These are phyloP conservation scores for Acacia crassicarpa DNA, from an alignment of 306 rosid genomes.

Conservation along the genomic window DNA sequence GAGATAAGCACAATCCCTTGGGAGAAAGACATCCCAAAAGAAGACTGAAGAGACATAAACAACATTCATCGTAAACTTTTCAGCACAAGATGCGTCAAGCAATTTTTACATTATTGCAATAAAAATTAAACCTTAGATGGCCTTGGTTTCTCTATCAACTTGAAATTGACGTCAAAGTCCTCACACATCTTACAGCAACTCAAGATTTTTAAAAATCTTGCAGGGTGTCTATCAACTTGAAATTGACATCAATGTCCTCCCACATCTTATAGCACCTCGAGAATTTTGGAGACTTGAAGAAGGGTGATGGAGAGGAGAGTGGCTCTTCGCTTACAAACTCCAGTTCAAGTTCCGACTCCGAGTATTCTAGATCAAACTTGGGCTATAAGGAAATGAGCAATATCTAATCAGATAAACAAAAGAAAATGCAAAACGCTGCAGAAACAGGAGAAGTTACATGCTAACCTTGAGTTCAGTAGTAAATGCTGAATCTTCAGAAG, in stretches of 20 bases:
- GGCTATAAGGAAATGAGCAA: slow-evolving; percentile 22
- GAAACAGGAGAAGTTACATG: slow-evolving; percentile 2
- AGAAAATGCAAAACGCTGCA: background rate
- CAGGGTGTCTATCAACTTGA: slow-evolving; percentile 57
- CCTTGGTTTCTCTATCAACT: slow-evolving; percentile 53
- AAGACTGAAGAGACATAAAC: background rate
- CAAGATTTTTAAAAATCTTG: too few species aligned
- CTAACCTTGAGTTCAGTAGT: slow-evolving; percentile 43
- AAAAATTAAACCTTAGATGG: slow-evolving; percentile 8
- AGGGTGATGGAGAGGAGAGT: slow-evolving; percentile 40
- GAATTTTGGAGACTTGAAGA: slow-evolving; percentile 41
- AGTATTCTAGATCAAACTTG: slow-evolving; percentile 14
- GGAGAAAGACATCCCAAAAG: too few species aligned
- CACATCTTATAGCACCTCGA: slow-evolving; percentile 34
- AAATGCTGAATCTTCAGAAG: slow-evolving; percentile 20
- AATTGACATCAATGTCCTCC: slow-evolving; percentile 43
- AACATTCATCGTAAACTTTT: background rate
- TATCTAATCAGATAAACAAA: background rate
- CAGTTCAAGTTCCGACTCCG: slow-evolving; percentile 44
- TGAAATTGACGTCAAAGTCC: too few species aligned
- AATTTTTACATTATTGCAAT: background rate
- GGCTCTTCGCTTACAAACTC: background rate
- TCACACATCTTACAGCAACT: too few species aligned
- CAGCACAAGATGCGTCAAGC: background rate
- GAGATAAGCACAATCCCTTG: too few species aligned